A percentile compares a stretch with the other conserved stretches of the same genome.
Evolutionary conservation across 2,329 filamentous ascomycete species (phyloP).

Genomic region (Fusarium sp.): DNA sequence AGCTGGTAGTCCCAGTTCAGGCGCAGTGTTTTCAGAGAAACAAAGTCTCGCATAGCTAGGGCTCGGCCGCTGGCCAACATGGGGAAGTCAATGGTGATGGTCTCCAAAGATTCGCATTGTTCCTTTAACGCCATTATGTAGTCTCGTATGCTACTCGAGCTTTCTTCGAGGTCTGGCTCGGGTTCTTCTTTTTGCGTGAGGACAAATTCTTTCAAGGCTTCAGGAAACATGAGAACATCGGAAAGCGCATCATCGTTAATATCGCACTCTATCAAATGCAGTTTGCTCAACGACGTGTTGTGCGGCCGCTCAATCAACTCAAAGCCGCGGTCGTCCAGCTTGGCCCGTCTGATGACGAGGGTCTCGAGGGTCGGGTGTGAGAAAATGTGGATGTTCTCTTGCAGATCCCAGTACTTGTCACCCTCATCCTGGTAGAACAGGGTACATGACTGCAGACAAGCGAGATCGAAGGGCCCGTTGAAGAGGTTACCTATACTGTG

Average conservation of each 20-base stretch:
- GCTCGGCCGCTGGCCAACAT: constrained; percentile 57
- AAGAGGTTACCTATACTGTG: constrained; percentile 64
- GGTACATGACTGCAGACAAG: constrained; percentile 61
- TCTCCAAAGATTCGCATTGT: constrained; percentile 58
- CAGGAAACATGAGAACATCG: constrained; percentile 58
- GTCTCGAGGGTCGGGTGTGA: constrained; percentile 63
- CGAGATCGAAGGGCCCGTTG: constrained; percentile 64
- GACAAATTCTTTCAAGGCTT: constrained; percentile 61
- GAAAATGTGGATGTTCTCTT: constrained; percentile 66
- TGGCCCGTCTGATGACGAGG: constrained; percentile 60
- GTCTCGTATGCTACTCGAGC: constrained; percentile 61
- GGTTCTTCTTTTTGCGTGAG: constrained; percentile 60
- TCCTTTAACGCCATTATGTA: constrained; percentile 61
- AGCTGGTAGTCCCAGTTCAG: constrained; percentile 64
- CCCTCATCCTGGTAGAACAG: constrained; percentile 62
- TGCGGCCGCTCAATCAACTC: constrained; percentile 63
- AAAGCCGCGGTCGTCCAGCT: constrained; percentile 62
- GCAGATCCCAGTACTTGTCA: constrained; percentile 63
- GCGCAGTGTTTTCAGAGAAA: constrained; percentile 56
- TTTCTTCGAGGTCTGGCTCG: constrained; percentile 60
- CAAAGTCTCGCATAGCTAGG: constrained; percentile 60
- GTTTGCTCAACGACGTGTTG: constrained; percentile 58
- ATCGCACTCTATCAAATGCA: constrained; percentile 65
- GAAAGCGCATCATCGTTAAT: constrained; percentile 60
- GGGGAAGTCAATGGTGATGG: constrained; percentile 61